Evolutionary conservation across 768 basidiomycete genomes (phyloP), one percentile per base, ranked within the genome.

Genomic region (Termitomyces titanicus): DNA sequence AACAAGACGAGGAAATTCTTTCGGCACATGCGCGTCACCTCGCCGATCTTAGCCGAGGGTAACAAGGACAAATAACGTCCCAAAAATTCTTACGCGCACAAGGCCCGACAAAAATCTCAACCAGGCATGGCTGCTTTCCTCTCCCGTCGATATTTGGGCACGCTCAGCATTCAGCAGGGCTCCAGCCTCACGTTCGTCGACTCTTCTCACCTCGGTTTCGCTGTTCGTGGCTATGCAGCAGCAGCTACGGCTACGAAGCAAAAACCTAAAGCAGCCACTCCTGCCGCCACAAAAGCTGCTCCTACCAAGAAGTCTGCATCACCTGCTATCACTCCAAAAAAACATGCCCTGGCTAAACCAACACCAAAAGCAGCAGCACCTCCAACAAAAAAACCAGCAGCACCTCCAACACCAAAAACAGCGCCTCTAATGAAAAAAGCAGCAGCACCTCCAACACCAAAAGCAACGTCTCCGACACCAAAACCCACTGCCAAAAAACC

Each of bases 61-160:
- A 56, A 25, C 49, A 55, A 17, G 11, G 9, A 42, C 54, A 55
- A 55, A 55, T 5, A 55, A 17, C 24, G 2, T 12, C 4, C 39
- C 47, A 29, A 55, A 54, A 55, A 48, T 56, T 56, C 53, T 51
- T 33, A 50, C 38, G 55, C 31, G 44, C 11, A 20, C 9, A 15
- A 12, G 15, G n/a, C n/a, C n/a, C n/a, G n/a, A 4, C 53, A 18
- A 15, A 18, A 34, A 44, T 22, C 9, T 6, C 17, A 27, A 13
- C 11, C 31, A 17, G 20, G 15, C 25, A 68, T 66, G 67, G 58
- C 65, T n/a, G 52, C 56, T n/a, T 54, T 57, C 47, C 46, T 63
- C 22, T 60, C 63, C 43, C 58, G 60, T 34, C 53, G 50, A 25
- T 58, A 47, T 39, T 39, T 66, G 27, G 51, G 56, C 15, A 50